Base-by-base conservation (phyloP, 768 basidiomycete genomes). In the Suillus americanus region DNA sequence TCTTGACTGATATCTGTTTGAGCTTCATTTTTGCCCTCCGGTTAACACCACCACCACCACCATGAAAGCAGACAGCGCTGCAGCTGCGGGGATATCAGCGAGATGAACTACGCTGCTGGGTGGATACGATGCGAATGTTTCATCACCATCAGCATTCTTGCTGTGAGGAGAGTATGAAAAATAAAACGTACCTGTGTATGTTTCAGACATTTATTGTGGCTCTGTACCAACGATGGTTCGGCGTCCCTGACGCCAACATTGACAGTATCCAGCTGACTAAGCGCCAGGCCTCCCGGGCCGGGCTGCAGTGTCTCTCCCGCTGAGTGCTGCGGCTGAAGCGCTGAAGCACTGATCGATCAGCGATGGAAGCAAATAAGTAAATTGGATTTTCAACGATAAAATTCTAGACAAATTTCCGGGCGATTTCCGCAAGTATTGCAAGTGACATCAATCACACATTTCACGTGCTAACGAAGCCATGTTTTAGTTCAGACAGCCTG, bases 331-430 rank as follows among this genome's bases (percentile, higher is more conserved):
- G n/a, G n/a, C n/a, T n/a, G n/a, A n/a, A n/a, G n/a, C n/a, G n/a
- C n/a, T n/a, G n/a, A n/a, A 30, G 30, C 30, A 4, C 30, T 8
- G 23, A 25, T 25, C 2, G 64, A 25, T 79, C 75, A 13, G 68
- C 75, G 1, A 76, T 66, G n/a, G 64, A 62, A 30, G 79, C 75
- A 46, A 77, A 75, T 33, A n/a, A n/a, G n/a, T n/a, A n/a, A n/a
- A n/a, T n/a, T 30, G 30, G 30, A 30, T 30, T 30, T 30, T 30
- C 30, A 30, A 30, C 30, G 30, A 30, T 30, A 30, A 30, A 30
- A 30, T 30, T 30, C 30, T 30, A 30, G 30, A 30, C 30, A 30
- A 30, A 30, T 30, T 30, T 30, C 2, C 30, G 30, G 30, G 30
- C 30, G 30, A 30, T 30, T 30, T 30, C 5, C 30, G 30, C 5